Base-by-base conservation (phyloP, 1,139 yeast genomes). In the Protomyces inouyei region DNA sequence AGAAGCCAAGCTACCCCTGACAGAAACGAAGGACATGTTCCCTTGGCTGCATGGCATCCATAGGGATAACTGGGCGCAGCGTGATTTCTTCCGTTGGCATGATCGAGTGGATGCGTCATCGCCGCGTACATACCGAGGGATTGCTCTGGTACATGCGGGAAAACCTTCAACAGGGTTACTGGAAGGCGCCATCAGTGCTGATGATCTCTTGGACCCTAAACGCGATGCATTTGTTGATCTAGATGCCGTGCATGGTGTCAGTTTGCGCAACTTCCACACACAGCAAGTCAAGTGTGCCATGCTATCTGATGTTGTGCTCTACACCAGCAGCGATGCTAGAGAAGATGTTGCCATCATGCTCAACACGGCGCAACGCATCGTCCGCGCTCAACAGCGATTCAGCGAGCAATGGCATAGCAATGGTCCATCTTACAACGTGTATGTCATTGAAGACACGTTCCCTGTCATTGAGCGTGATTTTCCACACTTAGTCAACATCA, bases 1-100 rank as follows among this genome's bases (percentile, higher is more conserved):
- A 51, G 73, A 72, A 59, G 73, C 74, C 57, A 70, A 79, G 65
- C 74, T 79, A 8, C 82, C 83, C 0, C 76, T 90, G 45, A 96
- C 97, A 0, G 83, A 81, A 1, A 86, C 93, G 14, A 81, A 78
- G 35, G 74, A 72, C 8, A 83, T 91, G 80, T 92, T 91, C 71
- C 98, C 98, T 0, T 91, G 97, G 97, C 79, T 89, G 52, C 97
- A 91, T 73, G 95, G 96, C 0, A 69, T 77, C 51, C 74, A 74
- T 66, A 72, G 73, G 3, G 60, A 64, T n/a, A 77, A 77, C 65
- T 55, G 70, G 25, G 64, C 70, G 60, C 79, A 76, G 67, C 68
- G 73, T 48, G 71, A 73, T 10, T 73, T 74, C 64, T 65, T 73
- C 65, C 64, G 57, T 12, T 38, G 35, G 16, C 18, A 38, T 14